Evolutionary conservation across 78 protist species (phyloP).

Genomic region (Cavenderia fasciculata): DNA sequence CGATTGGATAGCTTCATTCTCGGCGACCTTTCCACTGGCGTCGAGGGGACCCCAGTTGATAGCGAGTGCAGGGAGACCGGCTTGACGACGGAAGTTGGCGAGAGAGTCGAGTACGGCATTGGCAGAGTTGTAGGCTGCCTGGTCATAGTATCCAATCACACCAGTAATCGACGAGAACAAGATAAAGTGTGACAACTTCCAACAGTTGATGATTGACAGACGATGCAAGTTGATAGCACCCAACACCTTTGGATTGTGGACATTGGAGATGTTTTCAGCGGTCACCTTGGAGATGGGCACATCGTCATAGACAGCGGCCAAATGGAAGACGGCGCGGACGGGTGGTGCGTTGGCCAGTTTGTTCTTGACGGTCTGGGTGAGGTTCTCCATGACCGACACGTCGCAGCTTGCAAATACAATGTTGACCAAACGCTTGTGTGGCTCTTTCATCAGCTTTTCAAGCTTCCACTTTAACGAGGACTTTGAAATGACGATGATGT

Average conservation of each 20-base stretch:
- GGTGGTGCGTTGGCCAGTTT: constrained; percentile 28
- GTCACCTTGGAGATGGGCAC: constrained; percentile 3
- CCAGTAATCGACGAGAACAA: constrained; percentile 69
- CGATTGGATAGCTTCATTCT: constrained; percentile 15
- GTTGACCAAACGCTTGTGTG: not conserved
- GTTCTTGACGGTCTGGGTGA: not conserved
- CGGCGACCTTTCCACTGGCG: constrained; percentile 37
- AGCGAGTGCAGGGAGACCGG: constrained; percentile 44
- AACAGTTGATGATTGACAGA: not conserved
- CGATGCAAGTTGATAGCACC: constrained; percentile 80
- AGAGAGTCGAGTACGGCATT: constrained; percentile 81
- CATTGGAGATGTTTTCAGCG: not conserved
- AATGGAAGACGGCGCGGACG: constrained; percentile 57
- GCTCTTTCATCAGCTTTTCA: not conserved
- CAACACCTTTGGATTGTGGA: constrained; percentile 60
- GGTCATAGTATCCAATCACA: constrained; percentile 73
- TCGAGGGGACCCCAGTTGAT: constrained; percentile 79
- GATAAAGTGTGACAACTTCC: constrained; percentile 59
- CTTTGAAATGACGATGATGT: constrained; percentile 28
- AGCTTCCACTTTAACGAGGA: constrained; percentile 21
- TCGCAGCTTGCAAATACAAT: constrained; percentile 18
- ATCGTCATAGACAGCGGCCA: constrained; percentile 69
- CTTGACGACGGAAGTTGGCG: constrained; percentile 6
- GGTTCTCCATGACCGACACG: not conserved
- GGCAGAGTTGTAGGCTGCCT: constrained; percentile 80